Evolutionary conservation across 2,329 filamentous ascomycete species (phyloP).

Genomic region (Fusarium illudens): DNA sequence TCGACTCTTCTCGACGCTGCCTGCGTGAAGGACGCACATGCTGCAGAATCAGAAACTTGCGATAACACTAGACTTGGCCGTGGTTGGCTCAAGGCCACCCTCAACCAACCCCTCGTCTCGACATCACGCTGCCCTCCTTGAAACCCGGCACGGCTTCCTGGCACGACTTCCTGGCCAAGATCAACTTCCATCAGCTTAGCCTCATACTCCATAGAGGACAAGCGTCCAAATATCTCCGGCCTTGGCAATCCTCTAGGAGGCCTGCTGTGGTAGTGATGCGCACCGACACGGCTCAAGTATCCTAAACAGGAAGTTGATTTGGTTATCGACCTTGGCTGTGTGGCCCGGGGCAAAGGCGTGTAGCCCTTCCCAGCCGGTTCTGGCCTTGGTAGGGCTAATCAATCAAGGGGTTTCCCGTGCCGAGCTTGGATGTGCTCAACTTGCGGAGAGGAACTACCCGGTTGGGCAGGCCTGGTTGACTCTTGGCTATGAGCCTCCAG

Average conservation of each 20-base stretch:
- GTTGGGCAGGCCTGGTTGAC: conserved; percentile 6
- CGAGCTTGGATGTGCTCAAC: conserved; percentile 2
- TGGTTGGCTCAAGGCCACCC: not conserved
- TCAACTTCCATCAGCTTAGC: not conserved
- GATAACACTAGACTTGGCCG: not conserved
- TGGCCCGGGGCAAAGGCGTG: not conserved
- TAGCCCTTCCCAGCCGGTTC: conserved; percentile 12
- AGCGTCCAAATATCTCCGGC: not conserved
- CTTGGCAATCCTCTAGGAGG: conserved; percentile 1
- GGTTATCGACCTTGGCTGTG: conserved; percentile 1
- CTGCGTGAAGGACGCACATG: not conserved
- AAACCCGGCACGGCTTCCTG: not conserved
- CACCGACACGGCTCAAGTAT: conserved; percentile 28
- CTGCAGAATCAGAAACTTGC: not conserved
- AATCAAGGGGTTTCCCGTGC: conserved; percentile 6
- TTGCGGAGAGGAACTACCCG: conserved; percentile 9
- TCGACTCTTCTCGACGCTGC: not conserved
- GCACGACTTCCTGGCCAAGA: not conserved
- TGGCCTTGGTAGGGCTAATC: conserved; percentile 12
- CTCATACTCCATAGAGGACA: not conserved
- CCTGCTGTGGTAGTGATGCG: conserved; percentile 4
- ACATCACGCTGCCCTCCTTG: conserved; percentile 23
- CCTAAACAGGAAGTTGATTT: conserved; percentile 37
- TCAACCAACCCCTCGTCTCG: conserved; percentile 4
- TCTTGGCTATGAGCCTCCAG: not conserved